Base-by-base conservation (phyloP, 352 stramenopile genomes). In the Pythium guiyangense region DNA sequence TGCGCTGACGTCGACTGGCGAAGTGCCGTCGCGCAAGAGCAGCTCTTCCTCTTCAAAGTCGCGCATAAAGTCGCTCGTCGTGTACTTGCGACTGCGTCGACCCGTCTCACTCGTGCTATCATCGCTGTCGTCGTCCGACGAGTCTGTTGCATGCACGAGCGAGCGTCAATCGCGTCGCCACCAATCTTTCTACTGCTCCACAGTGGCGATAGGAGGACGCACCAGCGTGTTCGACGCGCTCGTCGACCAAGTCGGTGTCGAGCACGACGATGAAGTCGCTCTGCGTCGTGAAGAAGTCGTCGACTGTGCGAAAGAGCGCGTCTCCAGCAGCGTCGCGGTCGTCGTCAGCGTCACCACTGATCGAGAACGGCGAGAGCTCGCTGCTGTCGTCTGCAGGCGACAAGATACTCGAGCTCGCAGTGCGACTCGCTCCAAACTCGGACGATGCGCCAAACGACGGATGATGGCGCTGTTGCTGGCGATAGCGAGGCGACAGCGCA, bases 1-100 rank as follows among this genome's bases (percentile, higher is more conserved):
- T 10, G 61, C 39, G 40, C 71, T 59, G 17, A 61, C 60, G 29
- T 51, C 49, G 2, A 64, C 44, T 37, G 56, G 42, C 35, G 56
- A 42, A 17, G 63, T 57, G 37, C 69, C 59, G 62, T 77, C 70
- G 8, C 53, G 54, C 5, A 74, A 25, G 12, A 77, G 40, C 20
- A 62, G 62, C 29, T 90, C 73, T 59, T 92, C 74, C 49, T 88
- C 82, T 52, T 88, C 78, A 57, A 92, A 88, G 47, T 92, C 81
- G 43, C 78, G 76, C 77, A 89, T 88, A 34, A 90, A 90, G 52
- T 90, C 79, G 59, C 71, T 90, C 52, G 77, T 66, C 15, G 79
- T 84, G 68, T 92, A 88, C 57, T 88, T 86, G 11, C 74, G 72
- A 70, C 69, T 84, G 39, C 71, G 67, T 26, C 73, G 57, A 18